These are phyloP conservation scores for Kalanchoe fedtschenkoi DNA, from an alignment of 164 flowering plant species.

Conservation along the genomic window DNA sequence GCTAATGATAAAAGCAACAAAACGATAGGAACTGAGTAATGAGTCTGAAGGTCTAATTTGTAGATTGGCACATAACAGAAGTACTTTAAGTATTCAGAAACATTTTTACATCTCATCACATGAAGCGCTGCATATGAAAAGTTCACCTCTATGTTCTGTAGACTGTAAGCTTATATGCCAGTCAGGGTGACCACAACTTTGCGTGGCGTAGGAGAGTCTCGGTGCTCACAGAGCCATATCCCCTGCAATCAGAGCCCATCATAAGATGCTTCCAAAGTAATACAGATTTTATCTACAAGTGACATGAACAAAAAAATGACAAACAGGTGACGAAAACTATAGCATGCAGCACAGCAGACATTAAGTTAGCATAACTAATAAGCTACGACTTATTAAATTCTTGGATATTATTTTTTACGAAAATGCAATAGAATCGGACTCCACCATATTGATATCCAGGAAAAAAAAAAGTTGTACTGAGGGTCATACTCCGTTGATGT, in stretches of 20 bases:
- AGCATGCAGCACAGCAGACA: background rate
- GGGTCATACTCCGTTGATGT: too few species aligned
- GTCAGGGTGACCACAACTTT: constrained; percentile 81
- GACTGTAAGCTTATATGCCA: constrained; percentile 58
- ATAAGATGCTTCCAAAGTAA: background rate
- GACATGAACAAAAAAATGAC: background rate
- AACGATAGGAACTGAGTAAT: too few species aligned
- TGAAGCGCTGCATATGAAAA: background rate
- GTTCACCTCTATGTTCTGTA: too few species aligned
- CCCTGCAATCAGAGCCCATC: constrained; percentile 40
- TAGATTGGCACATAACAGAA: too few species aligned
- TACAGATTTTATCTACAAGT: background rate
- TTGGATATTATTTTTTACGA: too few species aligned
- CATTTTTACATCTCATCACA: background rate
- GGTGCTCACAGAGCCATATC: constrained; percentile 93
- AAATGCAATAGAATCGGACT: too few species aligned
- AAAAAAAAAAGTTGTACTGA: too few species aligned
- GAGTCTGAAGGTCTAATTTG: too few species aligned
- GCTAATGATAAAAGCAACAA: too few species aligned
- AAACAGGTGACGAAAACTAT: background rate
- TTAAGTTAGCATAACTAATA: background rate
- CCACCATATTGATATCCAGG: too few species aligned
- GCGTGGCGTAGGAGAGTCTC: constrained; percentile 67
- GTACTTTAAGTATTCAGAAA: background rate
- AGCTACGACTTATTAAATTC: too few species aligned